A percentile compares a stretch with the other conserved stretches of the same genome.
Conservation (phyloP, 2,329 filamentous ascomycete species). For the Phyllosticta citribraziliensis region DNA sequence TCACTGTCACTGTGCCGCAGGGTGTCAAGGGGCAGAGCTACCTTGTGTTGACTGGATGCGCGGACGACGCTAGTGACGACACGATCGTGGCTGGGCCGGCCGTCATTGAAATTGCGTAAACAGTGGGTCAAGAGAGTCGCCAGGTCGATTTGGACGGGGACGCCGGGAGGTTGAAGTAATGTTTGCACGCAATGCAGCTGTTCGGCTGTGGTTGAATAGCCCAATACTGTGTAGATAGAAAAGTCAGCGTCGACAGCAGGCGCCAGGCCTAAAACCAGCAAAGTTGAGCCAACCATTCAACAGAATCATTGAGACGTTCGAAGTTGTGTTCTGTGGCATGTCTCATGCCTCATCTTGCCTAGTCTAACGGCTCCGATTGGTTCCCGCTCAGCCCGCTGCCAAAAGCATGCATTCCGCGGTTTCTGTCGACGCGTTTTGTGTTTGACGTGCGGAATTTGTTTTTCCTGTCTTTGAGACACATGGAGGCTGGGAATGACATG, state of each 20-base stretch:
- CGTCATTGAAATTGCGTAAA: conserved; percentile 16
- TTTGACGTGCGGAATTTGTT: background rate
- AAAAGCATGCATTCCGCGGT: background rate
- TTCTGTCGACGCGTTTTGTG: background rate
- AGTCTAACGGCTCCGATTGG: background rate
- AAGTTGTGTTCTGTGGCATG: background rate
- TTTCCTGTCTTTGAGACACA: background rate
- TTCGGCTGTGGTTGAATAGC: background rate
- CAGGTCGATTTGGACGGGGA: background rate
- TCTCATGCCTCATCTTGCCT: background rate
- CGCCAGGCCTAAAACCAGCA: background rate
- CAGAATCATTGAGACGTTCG: background rate
- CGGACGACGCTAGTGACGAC: conserved; percentile 27
- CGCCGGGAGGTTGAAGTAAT: too few relatives aligned
- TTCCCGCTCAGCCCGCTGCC: background rate
- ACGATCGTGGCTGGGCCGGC: conserved; percentile 30
- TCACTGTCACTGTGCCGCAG: conserved; percentile 20
- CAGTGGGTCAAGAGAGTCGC: background rate
- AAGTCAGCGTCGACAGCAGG: background rate
- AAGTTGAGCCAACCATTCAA: background rate
- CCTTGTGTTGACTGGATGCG: conserved; percentile 31
- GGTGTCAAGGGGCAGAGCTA: conserved; percentile 31
- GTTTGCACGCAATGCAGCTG: too few relatives aligned
- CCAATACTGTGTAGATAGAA: background rate
- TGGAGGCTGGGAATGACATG: background rate